Base-by-base conservation (phyloP, 2,329 filamentous ascomycete genomes). In the Chaetothyriales sp. region DNA sequence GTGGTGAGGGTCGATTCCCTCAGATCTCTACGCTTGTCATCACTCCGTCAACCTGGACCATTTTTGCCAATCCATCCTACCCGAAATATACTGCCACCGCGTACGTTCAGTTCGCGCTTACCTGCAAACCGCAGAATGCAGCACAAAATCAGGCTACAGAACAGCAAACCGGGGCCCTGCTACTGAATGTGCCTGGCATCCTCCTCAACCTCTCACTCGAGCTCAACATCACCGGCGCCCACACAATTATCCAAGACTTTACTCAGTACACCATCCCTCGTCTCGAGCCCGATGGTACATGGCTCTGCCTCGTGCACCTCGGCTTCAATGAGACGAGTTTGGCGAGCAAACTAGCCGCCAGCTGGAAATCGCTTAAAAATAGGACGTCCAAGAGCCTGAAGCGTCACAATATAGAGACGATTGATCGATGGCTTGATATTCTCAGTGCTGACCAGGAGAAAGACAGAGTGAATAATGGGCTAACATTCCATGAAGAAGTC, bases 241-340 rank as follows among this genome's bases (percentile, higher is more conserved):
- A 58, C 20, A 65, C 60, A 15, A 44, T 53, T 28, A 57, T 66
- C 18, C 50, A 60, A 10, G 58, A 63, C 9, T 43, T 59, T 33
- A 52, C 58, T 7, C 46, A 33, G 18, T 47, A 47, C n/a, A 55
- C 54, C 18, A 51, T 62, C 28, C 49, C 46, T 3, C 56, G 46
- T 3, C 58, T 67, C 44, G 61, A 64, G 4, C 63, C 63, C 28
- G 65, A 65, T 3, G 65, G 67, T 49, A 63, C 56, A 1, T 68
- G 65, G 66, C 58, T 51, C 7, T 25, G 63, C 15, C 55, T 62
- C 6, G 51, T 65, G 18, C 60, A 63, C 25, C 33, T 56, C 33
- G 48, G 50, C 4, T n/a, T 52, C n/a, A 52, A 54, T 40, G 52
- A 56, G 45, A 54, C 48, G 13, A 51, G 46, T 10, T 44, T 57